Evolutionary conservation across 106 monocot species (phyloP).

Genomic region (Platanthera zijinensis): DNA sequence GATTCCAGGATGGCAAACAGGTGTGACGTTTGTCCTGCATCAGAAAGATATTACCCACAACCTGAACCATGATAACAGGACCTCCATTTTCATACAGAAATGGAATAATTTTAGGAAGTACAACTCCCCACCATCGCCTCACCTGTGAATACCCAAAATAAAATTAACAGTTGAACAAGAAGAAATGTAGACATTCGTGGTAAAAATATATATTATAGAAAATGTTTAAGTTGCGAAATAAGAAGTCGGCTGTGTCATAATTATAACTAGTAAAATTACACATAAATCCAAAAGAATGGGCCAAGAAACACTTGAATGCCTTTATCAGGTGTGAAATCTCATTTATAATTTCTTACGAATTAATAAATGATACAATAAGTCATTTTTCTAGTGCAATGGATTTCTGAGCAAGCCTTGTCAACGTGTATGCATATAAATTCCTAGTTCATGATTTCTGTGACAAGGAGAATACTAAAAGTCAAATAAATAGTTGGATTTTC

Average conservation of each 20-base stretch:
- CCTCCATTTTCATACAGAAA: constrained; percentile 86
- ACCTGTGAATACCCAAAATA: constrained; percentile 42
- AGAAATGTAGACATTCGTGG: not conserved
- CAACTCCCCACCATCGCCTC: constrained; percentile 81
- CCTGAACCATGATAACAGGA: constrained; percentile 94
- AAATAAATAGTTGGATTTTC: not conserved
- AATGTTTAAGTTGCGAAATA: not conserved
- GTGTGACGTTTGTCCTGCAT: too few species aligned
- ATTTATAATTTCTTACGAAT: not conserved
- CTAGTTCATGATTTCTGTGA: not conserved
- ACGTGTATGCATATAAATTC: not conserved
- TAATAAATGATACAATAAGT: not conserved
- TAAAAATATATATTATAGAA: not conserved
- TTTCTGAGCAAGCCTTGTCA: not conserved
- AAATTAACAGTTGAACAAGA: not conserved
- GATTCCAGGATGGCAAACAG: too few species aligned
- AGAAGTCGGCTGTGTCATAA: not conserved
- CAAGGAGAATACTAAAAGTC: not conserved
- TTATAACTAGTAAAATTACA: not conserved
- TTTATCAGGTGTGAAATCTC: not conserved
- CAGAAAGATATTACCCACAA: constrained; percentile 7
- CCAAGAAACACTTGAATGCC: not conserved
- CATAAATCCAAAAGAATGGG: not conserved
- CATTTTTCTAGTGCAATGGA: not conserved
- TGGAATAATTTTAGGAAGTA: constrained; percentile 81